Base-by-base conservation (phyloP, 768 basidiomycete species). In the Mycena olivaceomarginata region DNA sequence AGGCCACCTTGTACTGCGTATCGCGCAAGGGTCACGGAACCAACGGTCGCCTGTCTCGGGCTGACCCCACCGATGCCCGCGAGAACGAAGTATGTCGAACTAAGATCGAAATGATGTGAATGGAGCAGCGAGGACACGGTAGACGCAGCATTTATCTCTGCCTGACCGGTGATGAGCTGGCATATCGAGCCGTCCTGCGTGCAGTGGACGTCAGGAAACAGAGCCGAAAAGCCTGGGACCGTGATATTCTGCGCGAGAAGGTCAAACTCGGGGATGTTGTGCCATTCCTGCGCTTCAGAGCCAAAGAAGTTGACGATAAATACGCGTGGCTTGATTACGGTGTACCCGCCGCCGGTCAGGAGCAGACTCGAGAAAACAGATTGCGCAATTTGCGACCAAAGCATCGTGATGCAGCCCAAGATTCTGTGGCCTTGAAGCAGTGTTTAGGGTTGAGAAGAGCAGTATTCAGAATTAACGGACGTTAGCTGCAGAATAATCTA, bases 61-160 rank as follows among this genome's bases (percentile, higher is more conserved):
- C 82, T 86, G 57, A 86, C 77, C 12, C 87, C 87, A 4, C 82
- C 86, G 45, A 86, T 85, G 51, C 87, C 87, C 9, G 82, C 82
- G 40, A 87, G 80, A 22, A 87, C 66, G 75, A 85, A 87, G 75
- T 88, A 88, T 9, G 86, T 87, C 64, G 70, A 62, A 0, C 64
- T 81, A 51, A 88, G 80, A 78, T 88, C 82, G 77, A 88, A 88
- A 20, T 80, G 67, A 1, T 79, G 63, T 0, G 84, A 80, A 51
- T 83, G 76, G 18, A 82, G 70, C 37, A 87, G 67, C 4, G 86
- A 83, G 62, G 82, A 82, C 43, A 85, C 80, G 4, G 85, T 81
- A 11, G 83, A 70, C 3, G 86, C 86, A 1, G 87, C 86, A 70
- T 88, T 87, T 77, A 88, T 88, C 79, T 87, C 87, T 59, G 68